Percentiles rank a stretch among this genome's conserved stretches.
Conservation (phyloP, 345 rosid genomes). For the Hibiscus trionum region DNA sequence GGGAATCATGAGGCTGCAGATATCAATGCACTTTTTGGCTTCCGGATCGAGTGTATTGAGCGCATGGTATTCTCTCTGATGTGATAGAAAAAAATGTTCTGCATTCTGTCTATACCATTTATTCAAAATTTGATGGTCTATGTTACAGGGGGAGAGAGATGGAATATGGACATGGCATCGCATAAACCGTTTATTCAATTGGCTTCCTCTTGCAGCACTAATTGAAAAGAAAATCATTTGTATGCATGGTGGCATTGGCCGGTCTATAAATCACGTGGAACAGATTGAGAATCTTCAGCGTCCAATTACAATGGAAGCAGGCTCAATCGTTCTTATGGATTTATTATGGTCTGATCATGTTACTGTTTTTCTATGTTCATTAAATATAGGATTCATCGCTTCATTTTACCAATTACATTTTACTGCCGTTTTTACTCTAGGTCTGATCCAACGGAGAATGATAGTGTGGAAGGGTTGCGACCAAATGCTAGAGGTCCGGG, state of each 20-base stretch:
- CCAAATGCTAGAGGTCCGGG: neutral
- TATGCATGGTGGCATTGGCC: neutral
- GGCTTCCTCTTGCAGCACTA: neutral
- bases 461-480: conserved; percentile 1
- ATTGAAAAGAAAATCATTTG: conserved; percentile 1
- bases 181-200: neutral
- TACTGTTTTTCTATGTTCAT: neutral
- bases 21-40: conserved; percentile 5
- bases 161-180: neutral
- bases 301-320: conserved; percentile 2
- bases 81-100: neutral
- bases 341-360: neutral
- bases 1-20: conserved; percentile 1
- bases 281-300: neutral
- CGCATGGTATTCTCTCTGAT: neutral
- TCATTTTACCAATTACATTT: neutral
- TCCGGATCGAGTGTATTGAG: conserved; percentile 1
- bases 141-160: neutral
- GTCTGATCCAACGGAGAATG: neutral
- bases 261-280: neutral
- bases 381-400: neutral
- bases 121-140: neutral
- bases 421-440: neutral
- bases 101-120: neutral
- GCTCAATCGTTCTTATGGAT: neutral